A percentile compares a stretch with the other conserved stretches of the same genome.
Evolutionary conservation across 495 filamentous ascomycete genomes (phyloP).

Genomic region (Neurospora terricola): DNA sequence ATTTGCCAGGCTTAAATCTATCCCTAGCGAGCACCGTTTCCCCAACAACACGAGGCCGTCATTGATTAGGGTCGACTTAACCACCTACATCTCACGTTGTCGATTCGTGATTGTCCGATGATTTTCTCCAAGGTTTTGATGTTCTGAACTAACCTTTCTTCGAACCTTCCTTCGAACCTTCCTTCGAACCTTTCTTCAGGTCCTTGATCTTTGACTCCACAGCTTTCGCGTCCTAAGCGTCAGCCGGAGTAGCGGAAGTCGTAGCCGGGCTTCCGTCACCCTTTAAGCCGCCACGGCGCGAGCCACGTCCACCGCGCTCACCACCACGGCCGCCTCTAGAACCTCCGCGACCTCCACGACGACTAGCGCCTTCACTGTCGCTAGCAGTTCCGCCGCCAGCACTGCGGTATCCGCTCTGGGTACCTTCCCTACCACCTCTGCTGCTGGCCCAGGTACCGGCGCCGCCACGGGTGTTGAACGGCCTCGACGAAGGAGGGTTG

Average conservation of each 20-base stretch:
- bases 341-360: slow-evolving; percentile 57
- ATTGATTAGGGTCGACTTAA: background rate
- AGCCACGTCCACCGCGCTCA: slow-evolving; percentile 44
- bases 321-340: slow-evolving; percentile 44
- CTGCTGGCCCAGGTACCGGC: slow-evolving; percentile 70
- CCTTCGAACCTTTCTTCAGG: background rate
- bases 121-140: background rate
- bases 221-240: slow-evolving; percentile 28
- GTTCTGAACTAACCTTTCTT: background rate
- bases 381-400: slow-evolving; percentile 53
- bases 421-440: slow-evolving; percentile 39
- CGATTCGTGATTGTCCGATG: background rate
- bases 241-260: slow-evolving; percentile 37
- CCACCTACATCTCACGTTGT: background rate
- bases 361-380: slow-evolving; percentile 64
- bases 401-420: slow-evolving; percentile 61
- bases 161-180: background rate
- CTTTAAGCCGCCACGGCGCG: slow-evolving; percentile 52
- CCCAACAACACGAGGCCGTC: background rate
- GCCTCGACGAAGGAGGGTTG: slow-evolving; percentile 45
- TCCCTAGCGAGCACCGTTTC: background rate
- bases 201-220: background rate
- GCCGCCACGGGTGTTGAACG: slow-evolving; percentile 43
- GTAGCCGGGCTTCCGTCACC: slow-evolving; percentile 44
- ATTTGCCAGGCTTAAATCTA: background rate